Percentiles rank a stretch among this genome's conserved stretches.
phyloP scores from a whole-genome alignment of 805 yeast species.

The Saccharomycopsis oosterbeekiorum region DNA sequence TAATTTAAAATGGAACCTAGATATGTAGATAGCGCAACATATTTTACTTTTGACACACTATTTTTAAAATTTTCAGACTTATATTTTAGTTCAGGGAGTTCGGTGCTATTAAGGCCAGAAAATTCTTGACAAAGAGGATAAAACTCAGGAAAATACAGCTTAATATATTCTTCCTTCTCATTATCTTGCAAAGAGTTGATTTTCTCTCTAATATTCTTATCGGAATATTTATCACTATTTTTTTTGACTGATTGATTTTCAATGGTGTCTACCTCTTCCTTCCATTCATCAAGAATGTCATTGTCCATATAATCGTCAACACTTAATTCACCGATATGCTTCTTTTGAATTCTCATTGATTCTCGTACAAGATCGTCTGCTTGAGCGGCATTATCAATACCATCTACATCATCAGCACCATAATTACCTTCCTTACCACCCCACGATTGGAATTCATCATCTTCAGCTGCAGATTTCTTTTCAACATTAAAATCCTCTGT shows the following conservation, averaged over 20 bases:
- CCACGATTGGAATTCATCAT: constrained; percentile 34
- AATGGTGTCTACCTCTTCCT: constrained; percentile 42
- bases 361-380: constrained; percentile 76
- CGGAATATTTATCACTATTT: constrained; percentile 23
- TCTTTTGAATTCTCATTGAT: constrained; percentile 77
- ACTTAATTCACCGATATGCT: constrained; percentile 63
- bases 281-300: constrained; percentile 74
- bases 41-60: constrained; percentile 40
- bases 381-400: constrained; percentile 44
- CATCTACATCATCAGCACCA: constrained; percentile 43
- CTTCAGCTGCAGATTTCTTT: constrained; percentile 23
- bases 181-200: constrained; percentile 39
- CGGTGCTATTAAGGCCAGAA: constrained; percentile 31
- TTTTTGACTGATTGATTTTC: constrained; percentile 24
- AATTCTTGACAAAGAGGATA: constrained; percentile 64
- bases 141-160: constrained; percentile 72
- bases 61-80: constrained; percentile 20
- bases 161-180: constrained; percentile 44
- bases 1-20: constrained; percentile 71
- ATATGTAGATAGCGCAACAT: constrained; percentile 67
- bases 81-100: constrained; percentile 25
- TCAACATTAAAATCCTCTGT: constrained; percentile 26
- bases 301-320: constrained; percentile 74
- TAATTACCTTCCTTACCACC: constrained; percentile 38
- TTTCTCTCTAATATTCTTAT: constrained; percentile 33